These are phyloP conservation scores for Leccinum fibrillosum DNA, from an alignment of 768 basidiomycete genomes.

Conservation along the genomic window DNA sequence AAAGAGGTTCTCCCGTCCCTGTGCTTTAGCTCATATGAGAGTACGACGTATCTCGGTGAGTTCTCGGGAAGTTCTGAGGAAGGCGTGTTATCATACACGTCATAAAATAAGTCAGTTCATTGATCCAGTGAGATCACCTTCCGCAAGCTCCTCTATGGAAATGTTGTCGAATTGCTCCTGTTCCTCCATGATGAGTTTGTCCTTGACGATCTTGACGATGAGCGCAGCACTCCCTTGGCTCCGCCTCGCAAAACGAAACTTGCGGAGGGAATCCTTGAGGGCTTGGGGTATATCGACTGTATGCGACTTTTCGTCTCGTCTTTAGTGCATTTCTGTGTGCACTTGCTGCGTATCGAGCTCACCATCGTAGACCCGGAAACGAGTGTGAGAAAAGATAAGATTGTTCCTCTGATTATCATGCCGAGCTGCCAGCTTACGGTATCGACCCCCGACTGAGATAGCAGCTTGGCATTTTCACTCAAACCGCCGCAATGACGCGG, in stretches of 20 bases:
- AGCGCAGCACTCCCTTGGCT: conserved; percentile 71
- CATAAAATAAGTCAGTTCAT: background rate
- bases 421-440: background rate
- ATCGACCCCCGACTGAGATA: background rate
- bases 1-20: conserved; percentile 80
- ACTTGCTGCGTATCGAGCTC: conserved; percentile 6
- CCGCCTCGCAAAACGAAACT: conserved; percentile 74
- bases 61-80: conserved; percentile 79
- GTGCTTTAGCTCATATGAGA: conserved; percentile 81
- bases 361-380: conserved; percentile 16
- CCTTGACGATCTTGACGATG: conserved; percentile 89
- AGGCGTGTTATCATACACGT: background rate
- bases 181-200: conserved; percentile 75
- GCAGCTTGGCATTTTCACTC: background rate
- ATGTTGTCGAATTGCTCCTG: conserved; percentile 77
- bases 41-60: conserved; percentile 79
- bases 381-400: background rate
- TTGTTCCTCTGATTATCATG: background rate
- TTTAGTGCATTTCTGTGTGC: background rate
- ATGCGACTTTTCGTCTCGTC: conserved; percentile 18
- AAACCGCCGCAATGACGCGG: background rate
- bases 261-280: conserved; percentile 76
- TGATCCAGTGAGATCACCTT: conserved; percentile 48
- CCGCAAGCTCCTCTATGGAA: conserved; percentile 79
- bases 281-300: conserved; percentile 85